These are phyloP conservation scores for Tetraselmis chui DNA, from an alignment of 139 green algal species.

Conservation along the genomic window DNA sequence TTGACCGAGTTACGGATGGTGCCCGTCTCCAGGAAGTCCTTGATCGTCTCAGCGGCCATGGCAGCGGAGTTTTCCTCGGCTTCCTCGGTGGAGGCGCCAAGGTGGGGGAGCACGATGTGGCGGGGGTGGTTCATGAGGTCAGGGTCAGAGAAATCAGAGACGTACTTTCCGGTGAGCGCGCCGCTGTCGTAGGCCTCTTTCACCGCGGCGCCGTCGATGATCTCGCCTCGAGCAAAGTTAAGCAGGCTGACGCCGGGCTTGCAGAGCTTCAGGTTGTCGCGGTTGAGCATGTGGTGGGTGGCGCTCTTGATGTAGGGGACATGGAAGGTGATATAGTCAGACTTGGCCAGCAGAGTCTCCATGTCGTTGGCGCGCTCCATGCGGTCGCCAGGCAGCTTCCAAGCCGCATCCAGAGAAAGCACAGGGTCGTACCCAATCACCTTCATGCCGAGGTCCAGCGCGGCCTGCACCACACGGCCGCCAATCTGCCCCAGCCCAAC, in stretches of 20 bases:
- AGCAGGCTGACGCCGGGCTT: conserved; percentile 43
- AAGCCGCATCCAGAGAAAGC: conserved; percentile 43
- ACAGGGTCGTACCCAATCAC: conserved; percentile 49
- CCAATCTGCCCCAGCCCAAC: conserved; percentile 46
- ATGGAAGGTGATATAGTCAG: conserved; percentile 47
- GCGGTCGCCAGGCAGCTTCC: conserved; percentile 41
- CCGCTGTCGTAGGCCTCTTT: conserved; percentile 29
- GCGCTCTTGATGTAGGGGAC: conserved; percentile 39
- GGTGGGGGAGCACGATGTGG: conserved; percentile 41
- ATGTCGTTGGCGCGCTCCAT: conserved; percentile 34
- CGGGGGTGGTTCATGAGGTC: conserved; percentile 31
- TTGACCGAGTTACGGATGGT: conserved; percentile 51
- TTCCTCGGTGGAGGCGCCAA: conserved; percentile 46
- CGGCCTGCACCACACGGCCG: conserved; percentile 37
- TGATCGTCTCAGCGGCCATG: conserved; percentile 48
- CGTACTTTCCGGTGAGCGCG: conserved; percentile 41
- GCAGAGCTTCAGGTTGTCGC: conserved; percentile 31
- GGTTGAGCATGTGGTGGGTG: conserved; percentile 51
- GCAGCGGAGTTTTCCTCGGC: conserved; percentile 49
- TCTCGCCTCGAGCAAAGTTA: conserved; percentile 50
- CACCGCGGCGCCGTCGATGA: conserved; percentile 35
- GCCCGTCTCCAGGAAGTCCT: conserved; percentile 47
- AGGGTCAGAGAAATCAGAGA: conserved; percentile 43
- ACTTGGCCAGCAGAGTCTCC: conserved; percentile 36
- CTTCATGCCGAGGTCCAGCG: conserved; percentile 46